A percentile compares a stretch with the other conserved stretches of the same genome.
Evolutionary conservation across 148 eudicot species (phyloP).

Genomic region (Rheum nobile): DNA sequence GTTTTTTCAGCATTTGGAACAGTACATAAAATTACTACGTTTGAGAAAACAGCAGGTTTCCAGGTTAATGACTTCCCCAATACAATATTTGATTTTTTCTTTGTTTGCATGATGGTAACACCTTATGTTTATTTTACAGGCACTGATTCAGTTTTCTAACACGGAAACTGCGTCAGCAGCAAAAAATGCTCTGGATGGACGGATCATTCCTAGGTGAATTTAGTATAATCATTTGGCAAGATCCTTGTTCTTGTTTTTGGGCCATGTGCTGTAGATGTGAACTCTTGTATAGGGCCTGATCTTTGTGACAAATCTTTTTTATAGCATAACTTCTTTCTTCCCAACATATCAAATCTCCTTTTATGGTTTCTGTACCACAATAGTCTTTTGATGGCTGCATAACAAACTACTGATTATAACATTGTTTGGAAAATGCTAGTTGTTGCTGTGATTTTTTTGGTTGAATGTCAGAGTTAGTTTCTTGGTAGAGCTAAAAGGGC

Average conservation of each 20-base stretch:
- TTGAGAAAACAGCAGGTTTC: conserved; percentile 98
- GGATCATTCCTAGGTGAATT: conserved; percentile 95
- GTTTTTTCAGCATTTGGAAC: conserved; percentile 93
- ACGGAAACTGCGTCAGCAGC: conserved; percentile 85
- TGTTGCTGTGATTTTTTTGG: neutral
- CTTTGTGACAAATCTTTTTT: conserved; percentile 8
- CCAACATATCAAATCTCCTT: neutral
- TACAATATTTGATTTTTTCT: neutral
- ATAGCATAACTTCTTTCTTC: neutral
- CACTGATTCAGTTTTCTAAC: conserved; percentile 91
- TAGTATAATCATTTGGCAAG: conserved; percentile 28
- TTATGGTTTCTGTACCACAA: neutral
- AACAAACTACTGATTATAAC: neutral
- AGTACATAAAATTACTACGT: conserved; percentile 95
- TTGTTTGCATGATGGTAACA: conserved; percentile 4
- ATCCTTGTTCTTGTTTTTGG: conserved; percentile 24
- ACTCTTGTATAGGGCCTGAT: conserved; percentile 25
- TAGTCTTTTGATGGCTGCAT: neutral
- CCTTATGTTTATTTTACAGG: conserved; percentile 32
- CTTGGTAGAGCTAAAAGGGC: neutral
- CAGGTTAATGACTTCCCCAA: conserved; percentile 34
- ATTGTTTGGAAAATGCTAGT: neutral
- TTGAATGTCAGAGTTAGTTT: neutral
- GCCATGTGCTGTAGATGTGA: conserved; percentile 34
- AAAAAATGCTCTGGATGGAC: conserved; percentile 88